Evolutionary conservation across 495 filamentous ascomycete species (phyloP), one percentile per base, ranked within the genome.

Genomic region (Podospora didyma): DNA sequence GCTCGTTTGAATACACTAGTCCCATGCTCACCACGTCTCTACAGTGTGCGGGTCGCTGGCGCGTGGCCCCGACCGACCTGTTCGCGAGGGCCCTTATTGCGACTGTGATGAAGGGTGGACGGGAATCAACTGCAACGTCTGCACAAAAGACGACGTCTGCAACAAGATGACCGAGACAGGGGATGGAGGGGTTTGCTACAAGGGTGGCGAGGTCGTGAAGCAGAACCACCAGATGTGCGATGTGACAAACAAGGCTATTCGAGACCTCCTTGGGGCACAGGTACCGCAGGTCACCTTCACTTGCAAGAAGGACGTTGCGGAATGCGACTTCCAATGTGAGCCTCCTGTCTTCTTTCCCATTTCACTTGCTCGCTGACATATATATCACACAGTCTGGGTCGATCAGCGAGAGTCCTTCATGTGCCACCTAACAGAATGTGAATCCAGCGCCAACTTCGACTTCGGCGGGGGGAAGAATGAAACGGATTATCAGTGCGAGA

Each of bases 81-180:
- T 85, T 59, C 82, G 92, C 65, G 69, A 83, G 44, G 83, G 79
- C 45, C 76, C 84, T 16, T 73, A 77, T 34, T 98, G 94, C 72
- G 74, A 92, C 23, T 98, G 94, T 72, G 85, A 92, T 59, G 90
- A 96, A 31, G 94, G 95, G 47, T 98, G 94, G 94, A 82, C 82
- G n/a, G 94, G 94, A 58, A 92, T 97, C 73, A 98, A 98, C 78
- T 98, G 94, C 80, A 98, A 98, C 68, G 90, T 97, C 53, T 98
- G 94, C 73, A 81, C 86, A 46, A 82, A 84, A 16, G 79, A 97
- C 67, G 74, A 86, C 54, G 91, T 89, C 12, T 98, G 94, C 67
- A 79, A 90, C 70, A 82, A 88, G 7, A 73, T 98, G 72, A 94
- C 93, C 83, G 89, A 91, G 2, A 79, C 81, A 3, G 81, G 81